Percentiles rank a stretch among this genome's conserved stretches.
These are phyloP conservation scores for Mycena indigotica DNA, from an alignment of 768 basidiomycete genomes.

Conservation along the genomic window DNA sequence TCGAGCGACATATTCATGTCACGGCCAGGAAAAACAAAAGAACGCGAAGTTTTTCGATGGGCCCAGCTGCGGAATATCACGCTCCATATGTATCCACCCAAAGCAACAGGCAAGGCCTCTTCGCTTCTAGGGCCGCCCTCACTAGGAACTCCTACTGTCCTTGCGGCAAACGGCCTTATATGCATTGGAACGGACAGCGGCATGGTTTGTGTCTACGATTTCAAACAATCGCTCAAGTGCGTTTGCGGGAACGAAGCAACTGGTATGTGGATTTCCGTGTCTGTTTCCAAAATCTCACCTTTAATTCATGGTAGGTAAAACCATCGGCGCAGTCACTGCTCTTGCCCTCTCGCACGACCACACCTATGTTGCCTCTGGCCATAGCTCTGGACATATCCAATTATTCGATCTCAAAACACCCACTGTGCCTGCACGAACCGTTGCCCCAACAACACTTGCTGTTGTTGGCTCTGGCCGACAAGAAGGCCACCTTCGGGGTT, in stretches of 20 bases:
- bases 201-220: slow-evolving; percentile 82
- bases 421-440: slow-evolving; percentile 65
- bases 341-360: slow-evolving; percentile 91
- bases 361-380: slow-evolving; percentile 89
- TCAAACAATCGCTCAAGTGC: slow-evolving; percentile 80
- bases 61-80: slow-evolving; percentile 62
- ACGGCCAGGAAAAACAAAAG: slow-evolving; percentile 24
- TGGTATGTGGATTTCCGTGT: slow-evolving; percentile 44
- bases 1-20: slow-evolving; percentile 27
- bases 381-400: slow-evolving; percentile 80
- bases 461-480: slow-evolving; percentile 76
- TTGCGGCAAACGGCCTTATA: slow-evolving; percentile 85
- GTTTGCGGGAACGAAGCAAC: slow-evolving; percentile 72
- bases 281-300: slow-evolving; percentile 8
- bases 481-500: slow-evolving; percentile 83
- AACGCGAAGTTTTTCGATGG: slow-evolving; percentile 76
- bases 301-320: slow-evolving; percentile 47
- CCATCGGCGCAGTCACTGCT: slow-evolving; percentile 80
- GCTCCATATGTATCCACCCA: slow-evolving; percentile 55
- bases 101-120: slow-evolving; percentile 60
- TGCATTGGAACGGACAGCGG: slow-evolving; percentile 87
- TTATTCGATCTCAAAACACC: slow-evolving; percentile 81
- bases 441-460: slow-evolving; percentile 67
- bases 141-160: slow-evolving; percentile 71
- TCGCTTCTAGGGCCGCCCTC: slow-evolving; percentile 60